These are phyloP conservation scores for Dicorynia guianensis DNA, from an alignment of 306 rosid genomes.

Conservation along the genomic window DNA sequence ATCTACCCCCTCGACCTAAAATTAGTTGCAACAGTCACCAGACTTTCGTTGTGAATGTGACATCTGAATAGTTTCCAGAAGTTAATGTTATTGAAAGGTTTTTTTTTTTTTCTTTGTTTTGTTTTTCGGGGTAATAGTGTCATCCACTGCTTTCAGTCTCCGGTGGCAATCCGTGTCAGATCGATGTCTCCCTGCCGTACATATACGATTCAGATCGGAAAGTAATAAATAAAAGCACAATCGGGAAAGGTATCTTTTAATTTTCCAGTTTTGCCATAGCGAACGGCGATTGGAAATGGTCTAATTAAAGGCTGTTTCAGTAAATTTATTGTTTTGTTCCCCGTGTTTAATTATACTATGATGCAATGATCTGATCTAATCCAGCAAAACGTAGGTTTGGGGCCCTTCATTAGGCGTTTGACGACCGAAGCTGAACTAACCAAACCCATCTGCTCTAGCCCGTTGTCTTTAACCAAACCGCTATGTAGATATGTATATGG, in stretches of 20 bases:
- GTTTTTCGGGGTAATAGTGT: neutral
- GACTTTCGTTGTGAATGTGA: slow-evolving; percentile 10
- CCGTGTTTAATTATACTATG: neutral
- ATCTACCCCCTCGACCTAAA: slow-evolving; percentile 12
- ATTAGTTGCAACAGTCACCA: slow-evolving; percentile 4
- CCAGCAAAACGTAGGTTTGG: slow-evolving; percentile 31
- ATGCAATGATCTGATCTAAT: neutral
- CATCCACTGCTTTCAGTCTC: neutral
- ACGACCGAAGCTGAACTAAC: slow-evolving; percentile 35
- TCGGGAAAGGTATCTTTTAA: neutral
- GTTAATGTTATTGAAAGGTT: neutral
- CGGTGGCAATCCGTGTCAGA: slow-evolving; percentile 40
- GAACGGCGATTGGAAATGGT: neutral
- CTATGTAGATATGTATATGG: slow-evolving; percentile 41
- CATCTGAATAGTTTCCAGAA: slow-evolving; percentile 13
- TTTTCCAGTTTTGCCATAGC: neutral
- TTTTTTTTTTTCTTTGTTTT: neutral
- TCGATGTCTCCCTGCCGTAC: slow-evolving; percentile 27
- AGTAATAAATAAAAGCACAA: too few relatives aligned
- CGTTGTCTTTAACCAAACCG: slow-evolving; percentile 60
- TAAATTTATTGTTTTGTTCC: too few relatives aligned
- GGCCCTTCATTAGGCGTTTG: slow-evolving; percentile 67
- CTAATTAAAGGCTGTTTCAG: slow-evolving; percentile 8
- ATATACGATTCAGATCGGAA: slow-evolving; percentile 3
- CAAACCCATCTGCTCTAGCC: slow-evolving; percentile 33